Base-by-base conservation (phyloP, 2,329 filamentous ascomycete genomes). In the Pseudogymnoascus pannorum region DNA sequence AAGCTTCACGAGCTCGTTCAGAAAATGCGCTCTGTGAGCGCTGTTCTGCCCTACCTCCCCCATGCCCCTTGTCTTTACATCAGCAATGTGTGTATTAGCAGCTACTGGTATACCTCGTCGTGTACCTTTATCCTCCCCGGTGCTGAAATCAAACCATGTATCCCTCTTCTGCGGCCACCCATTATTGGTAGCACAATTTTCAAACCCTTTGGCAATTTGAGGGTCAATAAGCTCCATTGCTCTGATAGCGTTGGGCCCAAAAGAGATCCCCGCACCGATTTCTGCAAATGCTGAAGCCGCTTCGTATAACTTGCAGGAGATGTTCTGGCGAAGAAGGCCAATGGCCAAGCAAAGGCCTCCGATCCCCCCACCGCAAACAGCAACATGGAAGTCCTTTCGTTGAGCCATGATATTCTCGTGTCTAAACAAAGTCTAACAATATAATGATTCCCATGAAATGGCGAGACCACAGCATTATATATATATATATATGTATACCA, bases 1-100 rank as follows among this genome's bases (percentile, higher is more conserved):
- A 4, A 76, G 61, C 26, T 74, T 71, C 1, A 70, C 68, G 20
- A 72, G 29, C 18, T 67, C 64, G 59, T 72, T 69, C 11, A 72
- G 60, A 58, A 71, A 71, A 61, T 70, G 69, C 2, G 70, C 70
- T 18, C 70, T 54, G 60, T 72, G 71, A 29, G 70, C 68, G 60
- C 62, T 66, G 44, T 61, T 64, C 40, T 71, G 69, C 7, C 69
- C 70, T 29, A 64, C 44, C 29, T 66, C 61, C 9, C 58, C 40
- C 20, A 33, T 6, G 1, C 26, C 33, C 6, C 40, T 44, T 12
- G 36, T 38, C 40, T 57, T 60, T 18, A 57, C 36, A 58, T 57
- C 40, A 18, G 59, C 59, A 60, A 57, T n/a, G 14, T 57, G 40
- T 3, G 40, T 35, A 54, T 35, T 18, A 16, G 12, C 59, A 20